Base-by-base conservation (phyloP, 1,284 basidiomycete genomes). In the Sphaerobolus stellatus region DNA sequence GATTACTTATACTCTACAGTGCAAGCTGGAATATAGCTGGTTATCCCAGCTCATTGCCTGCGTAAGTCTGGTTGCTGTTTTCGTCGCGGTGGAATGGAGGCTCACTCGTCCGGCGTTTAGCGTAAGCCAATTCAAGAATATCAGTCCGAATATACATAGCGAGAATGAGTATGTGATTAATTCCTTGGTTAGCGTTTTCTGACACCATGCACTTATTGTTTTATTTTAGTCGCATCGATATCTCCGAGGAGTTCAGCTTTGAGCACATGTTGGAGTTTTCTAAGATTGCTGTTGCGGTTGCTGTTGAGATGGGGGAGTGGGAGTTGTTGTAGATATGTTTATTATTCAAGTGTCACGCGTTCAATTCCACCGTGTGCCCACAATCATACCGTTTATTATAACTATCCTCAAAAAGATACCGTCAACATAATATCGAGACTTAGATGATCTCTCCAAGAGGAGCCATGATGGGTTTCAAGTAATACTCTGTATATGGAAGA, bases 21-120 rank as follows among this genome's bases (percentile, higher is more conserved):
- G 89, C 92, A 57, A 91, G 89, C 40, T 95, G 91, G 89, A 73
- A 71, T 58, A 92, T 90, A 75, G 90, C 88, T 44, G 91, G 92
- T 52, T 95, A 92, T 67, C 87, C 86, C 38, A 84, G 86, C 58
- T 81, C 84, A 43, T 94, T 94, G 72, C 88, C 89, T 48, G 90
- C 91, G 88, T 92, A 69, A 69, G 80, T 65, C 54, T 48, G 30
- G 50, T 62, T 44, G 43, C n/a, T n/a, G n/a, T n/a, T n/a, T n/a
- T n/a, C n/a, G n/a, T n/a, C n/a, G n/a, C n/a, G n/a, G n/a, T n/a
- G n/a, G n/a, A n/a, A n/a, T n/a, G n/a, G n/a, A 53, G 45, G 48
- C 46, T 52, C 56, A 48, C 53, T 52, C 53, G 28, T n/a, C n/a
- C n/a, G n/a, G n/a, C n/a, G n/a, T n/a, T 54, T 56, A 53, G 51